These are phyloP conservation scores for Beauveria medogensis DNA, from an alignment of 2,329 filamentous ascomycete genomes.

Conservation along the genomic window DNA sequence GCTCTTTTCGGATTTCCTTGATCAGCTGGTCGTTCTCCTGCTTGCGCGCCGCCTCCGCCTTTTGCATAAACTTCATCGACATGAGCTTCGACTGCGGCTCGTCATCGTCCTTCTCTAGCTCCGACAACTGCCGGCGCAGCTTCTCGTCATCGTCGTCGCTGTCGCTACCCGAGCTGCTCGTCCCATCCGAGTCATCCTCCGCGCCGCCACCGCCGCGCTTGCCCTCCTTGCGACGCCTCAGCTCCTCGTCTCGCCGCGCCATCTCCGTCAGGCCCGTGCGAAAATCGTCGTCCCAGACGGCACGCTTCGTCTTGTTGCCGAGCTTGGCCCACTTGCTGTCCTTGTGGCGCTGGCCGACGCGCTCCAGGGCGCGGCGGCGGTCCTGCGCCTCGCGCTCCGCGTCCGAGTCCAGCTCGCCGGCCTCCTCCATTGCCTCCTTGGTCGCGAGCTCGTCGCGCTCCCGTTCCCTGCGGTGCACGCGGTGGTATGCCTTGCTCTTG, in stretches of 20 bases:
- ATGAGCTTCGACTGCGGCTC: slow-evolving; percentile 59
- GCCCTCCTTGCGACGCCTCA: slow-evolving; percentile 71
- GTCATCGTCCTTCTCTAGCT: slow-evolving; percentile 39
- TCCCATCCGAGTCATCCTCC: slow-evolving; percentile 45
- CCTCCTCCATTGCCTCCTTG: slow-evolving; percentile 44
- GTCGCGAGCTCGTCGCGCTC: slow-evolving; percentile 46
- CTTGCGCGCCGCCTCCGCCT: slow-evolving; percentile 70
- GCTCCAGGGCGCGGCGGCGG: slow-evolving; percentile 69
- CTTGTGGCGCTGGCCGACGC: slow-evolving; percentile 76
- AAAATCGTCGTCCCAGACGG: slow-evolving; percentile 84
- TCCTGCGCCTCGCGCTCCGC: slow-evolving; percentile 59
- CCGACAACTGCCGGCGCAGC: slow-evolving; percentile 38
- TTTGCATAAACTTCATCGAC: slow-evolving; percentile 90
- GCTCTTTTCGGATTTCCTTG: slow-evolving; percentile 59
- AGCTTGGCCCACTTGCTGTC: slow-evolving; percentile 92
- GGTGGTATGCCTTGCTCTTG: slow-evolving; percentile 91
- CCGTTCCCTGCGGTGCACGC: slow-evolving; percentile 75
- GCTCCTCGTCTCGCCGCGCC: slow-evolving; percentile 73
- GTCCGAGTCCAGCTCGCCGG: slow-evolving; percentile 55
- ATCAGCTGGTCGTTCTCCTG: slow-evolving; percentile 74
- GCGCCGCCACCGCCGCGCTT: slow-evolving; percentile 39
- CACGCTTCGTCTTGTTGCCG: slow-evolving; percentile 67
- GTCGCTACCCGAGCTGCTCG: slow-evolving; percentile 18
- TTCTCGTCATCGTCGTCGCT: slow-evolving; percentile 53
- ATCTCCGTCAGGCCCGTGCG: slow-evolving; percentile 70